Evolutionary conservation across 306 rosid genomes (phyloP).

Genomic region (Hippophae gyantsensis): DNA sequence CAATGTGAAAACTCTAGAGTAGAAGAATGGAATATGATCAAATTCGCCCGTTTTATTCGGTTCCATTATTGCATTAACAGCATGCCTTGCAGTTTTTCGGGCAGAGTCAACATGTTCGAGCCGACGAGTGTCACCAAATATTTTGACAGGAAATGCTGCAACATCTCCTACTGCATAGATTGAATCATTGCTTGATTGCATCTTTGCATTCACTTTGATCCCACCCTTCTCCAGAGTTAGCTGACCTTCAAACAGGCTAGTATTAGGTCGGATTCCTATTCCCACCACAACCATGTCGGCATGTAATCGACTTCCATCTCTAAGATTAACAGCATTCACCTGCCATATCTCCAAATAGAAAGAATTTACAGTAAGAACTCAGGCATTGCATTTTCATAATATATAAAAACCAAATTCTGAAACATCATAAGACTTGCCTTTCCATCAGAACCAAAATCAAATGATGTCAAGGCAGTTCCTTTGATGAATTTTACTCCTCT

Average conservation of each 20-base stretch:
- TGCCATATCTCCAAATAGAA: constrained; percentile 4
- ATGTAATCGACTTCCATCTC: constrained; percentile 61
- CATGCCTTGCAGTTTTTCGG: constrained; percentile 74
- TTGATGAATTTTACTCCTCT: constrained; percentile 76
- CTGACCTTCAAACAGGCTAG: constrained; percentile 92
- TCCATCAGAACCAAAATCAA: constrained; percentile 62
- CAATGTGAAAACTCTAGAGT: constrained; percentile 82
- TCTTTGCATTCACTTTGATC: constrained; percentile 82
- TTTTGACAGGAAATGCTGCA: constrained; percentile 91
- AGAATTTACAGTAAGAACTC: constrained; percentile 2
- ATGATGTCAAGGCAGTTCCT: constrained; percentile 84
- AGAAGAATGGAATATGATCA: constrained; percentile 87
- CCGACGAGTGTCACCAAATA: constrained; percentile 75
- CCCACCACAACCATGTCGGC: constrained; percentile 93
- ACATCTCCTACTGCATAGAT: constrained; percentile 94
- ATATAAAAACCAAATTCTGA: not conserved
- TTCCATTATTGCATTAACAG: constrained; percentile 71
- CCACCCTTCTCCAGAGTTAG: constrained; percentile 97
- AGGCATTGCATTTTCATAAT: too few relatives aligned
- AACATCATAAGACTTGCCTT: constrained; percentile 42
- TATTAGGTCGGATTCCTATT: constrained; percentile 96
- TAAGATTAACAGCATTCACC: constrained; percentile 82
- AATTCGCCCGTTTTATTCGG: constrained; percentile 51
- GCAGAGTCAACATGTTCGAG: constrained; percentile 96
- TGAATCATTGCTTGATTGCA: constrained; percentile 81